Conservation (phyloP, 805 yeast species). For the Helenozyma baotianmanensis region DNA sequence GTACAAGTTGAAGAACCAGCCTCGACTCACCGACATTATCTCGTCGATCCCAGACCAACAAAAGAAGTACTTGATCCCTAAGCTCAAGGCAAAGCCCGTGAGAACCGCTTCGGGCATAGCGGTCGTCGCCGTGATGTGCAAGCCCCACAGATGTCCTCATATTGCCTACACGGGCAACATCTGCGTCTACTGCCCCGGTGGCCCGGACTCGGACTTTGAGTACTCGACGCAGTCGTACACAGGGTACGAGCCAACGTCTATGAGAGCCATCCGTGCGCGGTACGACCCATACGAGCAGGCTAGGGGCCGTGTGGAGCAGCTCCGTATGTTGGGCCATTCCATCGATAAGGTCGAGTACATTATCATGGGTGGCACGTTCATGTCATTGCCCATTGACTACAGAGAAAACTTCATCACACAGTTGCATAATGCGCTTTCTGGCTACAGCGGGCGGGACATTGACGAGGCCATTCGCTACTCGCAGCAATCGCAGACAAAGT, state of each 20-base stretch:
- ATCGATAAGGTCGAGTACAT: constrained; percentile 97
- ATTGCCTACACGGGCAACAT: constrained; percentile 98
- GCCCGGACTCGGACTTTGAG: constrained; percentile 97
- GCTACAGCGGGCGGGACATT: constrained; percentile 78
- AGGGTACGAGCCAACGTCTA: constrained; percentile 97
- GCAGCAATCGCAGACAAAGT: constrained; percentile 91
- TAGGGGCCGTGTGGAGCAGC: constrained; percentile 93
- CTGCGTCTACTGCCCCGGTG: constrained; percentile 98
- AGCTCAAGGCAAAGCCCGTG: constrained; percentile 96
- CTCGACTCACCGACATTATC: constrained; percentile 90
- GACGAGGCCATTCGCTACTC: constrained; percentile 90
- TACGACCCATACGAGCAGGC: constrained; percentile 99
- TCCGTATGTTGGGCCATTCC: constrained; percentile 91
- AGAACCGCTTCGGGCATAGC: constrained; percentile 98
- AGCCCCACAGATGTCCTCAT: constrained; percentile 98
- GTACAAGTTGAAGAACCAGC: constrained; percentile 87
- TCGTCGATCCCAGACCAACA: constrained; percentile 95
- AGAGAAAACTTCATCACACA: constrained; percentile 86
- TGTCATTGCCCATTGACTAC: constrained; percentile 88
- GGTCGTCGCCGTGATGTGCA: constrained; percentile 98
- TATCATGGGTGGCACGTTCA: constrained; percentile 98
- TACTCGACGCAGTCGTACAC: constrained; percentile 97
- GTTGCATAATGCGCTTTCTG: constrained; percentile 91
- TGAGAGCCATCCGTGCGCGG: constrained; percentile 98
- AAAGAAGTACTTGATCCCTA: constrained; percentile 85